These are phyloP conservation scores for Tolypocladium ovalisporum DNA, from an alignment of 2,329 filamentous ascomycete species.

Conservation along the genomic window DNA sequence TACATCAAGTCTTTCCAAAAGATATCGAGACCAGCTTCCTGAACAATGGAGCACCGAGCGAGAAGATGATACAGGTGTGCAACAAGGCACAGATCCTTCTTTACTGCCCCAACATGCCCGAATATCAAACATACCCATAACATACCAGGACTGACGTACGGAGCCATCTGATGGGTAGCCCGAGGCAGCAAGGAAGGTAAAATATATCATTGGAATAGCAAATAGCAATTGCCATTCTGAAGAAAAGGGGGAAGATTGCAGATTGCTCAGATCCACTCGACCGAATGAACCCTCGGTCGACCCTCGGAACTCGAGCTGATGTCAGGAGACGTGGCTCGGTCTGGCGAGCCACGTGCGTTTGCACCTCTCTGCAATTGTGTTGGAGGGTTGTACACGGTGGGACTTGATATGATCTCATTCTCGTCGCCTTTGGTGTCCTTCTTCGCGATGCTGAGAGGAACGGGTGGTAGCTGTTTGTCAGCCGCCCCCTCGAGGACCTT, in stretches of 20 bases:
- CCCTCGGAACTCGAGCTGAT: not conserved
- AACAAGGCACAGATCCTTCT: not conserved
- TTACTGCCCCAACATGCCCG: not conserved
- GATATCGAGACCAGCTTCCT: not conserved
- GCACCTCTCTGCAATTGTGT: not conserved
- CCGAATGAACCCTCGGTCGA: conserved; percentile 1
- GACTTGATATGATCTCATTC: conserved; percentile 31
- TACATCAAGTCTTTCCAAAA: not conserved
- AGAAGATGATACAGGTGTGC: not conserved
- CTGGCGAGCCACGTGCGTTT: not conserved
- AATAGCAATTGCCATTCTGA: not conserved
- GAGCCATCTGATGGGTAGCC: not conserved
- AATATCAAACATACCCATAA: not conserved
- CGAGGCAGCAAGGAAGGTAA: not conserved
- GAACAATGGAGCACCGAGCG: too few species aligned
- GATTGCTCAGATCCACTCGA: conserved; percentile 9
- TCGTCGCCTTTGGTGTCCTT: conserved; percentile 3
- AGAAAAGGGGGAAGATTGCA: not conserved
- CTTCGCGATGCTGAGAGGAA: conserved; percentile 13
- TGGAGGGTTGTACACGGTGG: conserved; percentile 40
- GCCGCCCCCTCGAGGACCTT: not conserved
- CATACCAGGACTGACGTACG: not conserved
- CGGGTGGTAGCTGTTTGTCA: conserved; percentile 19
- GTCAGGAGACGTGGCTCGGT: not conserved
- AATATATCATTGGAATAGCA: not conserved